A percentile compares a stretch with the other conserved stretches of the same genome.
These are phyloP conservation scores for Rhododendron simsii DNA, from an alignment of 148 eudicot species.

Conservation along the genomic window DNA sequence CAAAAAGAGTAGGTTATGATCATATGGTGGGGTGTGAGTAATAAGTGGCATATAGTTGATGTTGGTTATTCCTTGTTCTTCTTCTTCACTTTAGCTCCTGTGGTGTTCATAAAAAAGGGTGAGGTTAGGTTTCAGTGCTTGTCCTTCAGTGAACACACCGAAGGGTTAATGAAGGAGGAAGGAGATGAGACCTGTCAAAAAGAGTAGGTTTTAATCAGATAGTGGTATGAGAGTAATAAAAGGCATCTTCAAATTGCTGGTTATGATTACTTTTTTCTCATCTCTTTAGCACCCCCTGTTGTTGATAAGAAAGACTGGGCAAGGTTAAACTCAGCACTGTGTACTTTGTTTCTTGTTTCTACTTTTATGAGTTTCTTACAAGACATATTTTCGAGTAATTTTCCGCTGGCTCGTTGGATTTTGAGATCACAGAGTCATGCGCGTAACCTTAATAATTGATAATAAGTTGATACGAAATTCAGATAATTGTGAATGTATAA, in stretches of 20 bases:
- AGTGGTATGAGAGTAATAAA: neutral
- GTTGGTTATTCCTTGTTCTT: neutral
- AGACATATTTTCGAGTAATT: too few species aligned
- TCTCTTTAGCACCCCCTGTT: too few species aligned
- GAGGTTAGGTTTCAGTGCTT: too few species aligned
- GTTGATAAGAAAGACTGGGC: too few species aligned
- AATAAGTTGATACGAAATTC: too few species aligned
- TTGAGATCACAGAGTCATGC: too few species aligned
- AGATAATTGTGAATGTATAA: too few species aligned
- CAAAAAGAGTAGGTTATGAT: conserved; percentile 56
- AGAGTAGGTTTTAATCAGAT: neutral
- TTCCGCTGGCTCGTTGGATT: too few species aligned
- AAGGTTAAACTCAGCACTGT: too few species aligned
- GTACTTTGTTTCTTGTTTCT: neutral
- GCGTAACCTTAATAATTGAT: too few species aligned
- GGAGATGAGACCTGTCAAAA: neutral
- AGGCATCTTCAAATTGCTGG: too few species aligned
- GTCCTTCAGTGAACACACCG: neutral
- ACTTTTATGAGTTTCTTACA: neutral
- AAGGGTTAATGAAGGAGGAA: neutral
- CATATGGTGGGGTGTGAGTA: neutral
- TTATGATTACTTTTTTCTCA: too few species aligned
- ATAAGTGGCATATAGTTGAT: neutral
- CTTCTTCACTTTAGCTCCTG: neutral
- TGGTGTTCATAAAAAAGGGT: neutral